Evolutionary conservation across 1,284 basidiomycete species (phyloP).

Genomic region (Pholiota adiposa): DNA sequence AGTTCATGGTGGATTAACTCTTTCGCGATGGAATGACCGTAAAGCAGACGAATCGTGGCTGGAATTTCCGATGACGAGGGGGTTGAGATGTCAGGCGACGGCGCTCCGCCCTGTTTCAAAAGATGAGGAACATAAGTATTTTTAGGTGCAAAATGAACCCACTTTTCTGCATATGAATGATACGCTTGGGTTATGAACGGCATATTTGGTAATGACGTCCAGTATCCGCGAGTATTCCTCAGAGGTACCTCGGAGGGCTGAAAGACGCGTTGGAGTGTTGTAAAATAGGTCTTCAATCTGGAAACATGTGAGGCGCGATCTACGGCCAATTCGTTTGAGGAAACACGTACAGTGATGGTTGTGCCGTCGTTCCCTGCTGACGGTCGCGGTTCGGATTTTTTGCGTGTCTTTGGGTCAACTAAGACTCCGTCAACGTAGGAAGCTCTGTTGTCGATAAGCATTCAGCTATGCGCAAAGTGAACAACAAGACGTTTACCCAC

Average conservation of each 20-base stretch:
- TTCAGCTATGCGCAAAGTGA: not conserved
- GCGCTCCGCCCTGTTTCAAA: slow-evolving; percentile 61
- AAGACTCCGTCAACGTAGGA: slow-evolving; percentile 79
- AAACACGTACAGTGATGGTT: slow-evolving; percentile 71
- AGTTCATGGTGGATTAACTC: slow-evolving; percentile 72
- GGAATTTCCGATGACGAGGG: slow-evolving; percentile 69
- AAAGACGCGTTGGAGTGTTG: slow-evolving; percentile 89
- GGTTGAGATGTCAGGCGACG: slow-evolving; percentile 84
- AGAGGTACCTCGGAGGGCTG: slow-evolving; percentile 83
- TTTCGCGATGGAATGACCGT: slow-evolving; percentile 82
- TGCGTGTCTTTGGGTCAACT: slow-evolving; percentile 69
- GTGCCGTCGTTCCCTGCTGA: slow-evolving; percentile 97
- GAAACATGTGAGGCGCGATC: slow-evolving; percentile 4
- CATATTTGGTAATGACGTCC: slow-evolving; percentile 94
- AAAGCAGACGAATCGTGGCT: slow-evolving; percentile 82
- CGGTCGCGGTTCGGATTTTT: slow-evolving; percentile 78
- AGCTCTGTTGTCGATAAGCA: slow-evolving; percentile 56
- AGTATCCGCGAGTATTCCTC: slow-evolving; percentile 95
- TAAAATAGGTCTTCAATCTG: slow-evolving; percentile 97
- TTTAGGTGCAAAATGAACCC: not conserved
- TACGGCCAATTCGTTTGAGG: not conserved
- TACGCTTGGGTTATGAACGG: slow-evolving; percentile 88
- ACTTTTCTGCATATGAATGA: slow-evolving; percentile 95
- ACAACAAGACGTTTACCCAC: slow-evolving; percentile 45
- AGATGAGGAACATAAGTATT: not conserved